Percentiles rank a stretch among this genome's conserved stretches.
Conservation (phyloP, 495 filamentous ascomycete genomes). For the Aspergillus conjunctus region DNA sequence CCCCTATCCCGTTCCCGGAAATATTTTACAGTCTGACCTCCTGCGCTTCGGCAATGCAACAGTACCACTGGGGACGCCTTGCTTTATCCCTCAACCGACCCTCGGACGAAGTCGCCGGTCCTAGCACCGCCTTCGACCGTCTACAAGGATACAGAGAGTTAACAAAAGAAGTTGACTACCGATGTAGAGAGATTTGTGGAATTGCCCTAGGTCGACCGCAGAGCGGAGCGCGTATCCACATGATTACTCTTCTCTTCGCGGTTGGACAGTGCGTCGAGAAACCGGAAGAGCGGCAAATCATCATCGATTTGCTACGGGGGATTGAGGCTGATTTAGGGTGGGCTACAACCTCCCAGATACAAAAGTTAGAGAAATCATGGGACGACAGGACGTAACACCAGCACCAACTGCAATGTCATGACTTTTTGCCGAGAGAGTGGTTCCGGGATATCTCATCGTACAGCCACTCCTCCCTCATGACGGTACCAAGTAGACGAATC, state of each 20-base stretch:
- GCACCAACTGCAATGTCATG: not conserved
- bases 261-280: slow-evolving; percentile 45
- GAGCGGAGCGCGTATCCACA: slow-evolving; percentile 38
- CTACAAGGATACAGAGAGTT: slow-evolving; percentile 45
- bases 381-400: slow-evolving; percentile 18
- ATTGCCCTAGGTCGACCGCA: slow-evolving; percentile 43
- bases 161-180: slow-evolving; percentile 48
- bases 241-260: slow-evolving; percentile 43
- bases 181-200: slow-evolving; percentile 41
- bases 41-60: slow-evolving; percentile 44
- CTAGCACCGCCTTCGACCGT: slow-evolving; percentile 44
- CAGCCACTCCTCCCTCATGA: too few species aligned
- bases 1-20: slow-evolving; percentile 42
- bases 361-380: slow-evolving; percentile 39
- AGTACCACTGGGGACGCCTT: slow-evolving; percentile 47
- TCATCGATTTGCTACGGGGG: slow-evolving; percentile 40
- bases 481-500: too few species aligned
- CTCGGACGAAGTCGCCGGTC: slow-evolving; percentile 35
- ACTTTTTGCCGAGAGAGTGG: not conserved
- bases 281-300: slow-evolving; percentile 36
- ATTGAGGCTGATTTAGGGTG: slow-evolving; percentile 46
- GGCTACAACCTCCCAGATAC: slow-evolving; percentile 38
- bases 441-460: too few species aligned
- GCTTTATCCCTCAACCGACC: slow-evolving; percentile 44
- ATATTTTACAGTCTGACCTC: slow-evolving; percentile 37